Evolutionary conservation across 78 protist species (phyloP), one percentile per base, ranked within the genome.

Genomic region (Dictyostelium citrinum): DNA sequence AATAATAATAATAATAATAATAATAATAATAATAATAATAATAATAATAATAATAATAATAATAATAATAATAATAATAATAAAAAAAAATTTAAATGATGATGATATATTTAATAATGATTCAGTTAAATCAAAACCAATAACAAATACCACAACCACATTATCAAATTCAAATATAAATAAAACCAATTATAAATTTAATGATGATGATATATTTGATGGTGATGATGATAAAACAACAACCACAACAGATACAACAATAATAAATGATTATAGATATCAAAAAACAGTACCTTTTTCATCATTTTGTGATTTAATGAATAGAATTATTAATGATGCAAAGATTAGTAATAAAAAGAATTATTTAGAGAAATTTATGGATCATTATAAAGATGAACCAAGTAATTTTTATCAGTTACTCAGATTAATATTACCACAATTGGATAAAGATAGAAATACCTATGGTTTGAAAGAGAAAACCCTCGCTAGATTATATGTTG

Each of bases 381-480:
- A 35, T 16, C 60, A 86, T 29, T 93, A 80, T 39, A 61, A 67
- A 64, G 58, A 80, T 17, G 97, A 79, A 91, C 17, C 81, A 20
- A 35, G 41, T n/a, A 88, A 90, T 49, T 91, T 61, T 29, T 97
- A 46, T 77, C 98, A 97, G 33, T 27, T 96, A 10, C 10, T 97
- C 60, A 33, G 98, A 39, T 81, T 97, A 43, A 14, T 97, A n/a
- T 49, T 97, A 64, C 98, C 98, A 22, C 96, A 90, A 22, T 46
- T 97, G 24, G 98, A 97, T 84, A 91, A 67, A 22, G 83, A 79
- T 61, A 31, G 98, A 45, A 58, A 49, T 14, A 78, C 92, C 5
- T 97, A 97, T 81, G 96, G 96, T 0, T 20, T 97, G 46, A 97
- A 97, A 51, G 98, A 97, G 84, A 74, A 64, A 33, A 83, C 83